These are phyloP conservation scores for Asparagopsis taxiformis DNA, from an alignment of 31 red algal genomes.

Conservation along the genomic window DNA sequence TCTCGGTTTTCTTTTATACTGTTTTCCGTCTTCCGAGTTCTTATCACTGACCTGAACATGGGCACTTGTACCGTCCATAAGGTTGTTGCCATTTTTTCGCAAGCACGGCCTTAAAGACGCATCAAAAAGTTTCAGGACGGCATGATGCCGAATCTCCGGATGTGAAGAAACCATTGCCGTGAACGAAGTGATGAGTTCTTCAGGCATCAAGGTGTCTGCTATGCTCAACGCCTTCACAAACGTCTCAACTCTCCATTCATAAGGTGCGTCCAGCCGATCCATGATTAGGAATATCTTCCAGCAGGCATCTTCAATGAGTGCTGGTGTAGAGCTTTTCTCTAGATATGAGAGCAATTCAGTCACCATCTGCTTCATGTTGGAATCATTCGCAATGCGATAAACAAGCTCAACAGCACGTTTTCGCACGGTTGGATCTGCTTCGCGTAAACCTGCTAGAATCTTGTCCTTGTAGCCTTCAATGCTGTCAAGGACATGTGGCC, in stretches of 20 bases:
- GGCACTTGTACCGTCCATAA: no score
- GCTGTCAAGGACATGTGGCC: constrained; percentile 13
- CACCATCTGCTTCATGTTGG: constrained; percentile 66
- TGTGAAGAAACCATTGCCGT: constrained; percentile 49
- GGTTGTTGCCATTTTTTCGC: background rate
- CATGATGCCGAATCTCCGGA: constrained; percentile 41
- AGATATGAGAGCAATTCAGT: constrained; percentile 71
- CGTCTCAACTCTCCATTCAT: constrained; percentile 47
- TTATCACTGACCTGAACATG: background rate
- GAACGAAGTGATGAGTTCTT: constrained; percentile 49
- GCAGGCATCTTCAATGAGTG: constrained; percentile 40
- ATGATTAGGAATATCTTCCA: constrained; percentile 36
- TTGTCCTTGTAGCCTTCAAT: constrained; percentile 63
- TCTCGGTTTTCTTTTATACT: constrained; percentile 18
- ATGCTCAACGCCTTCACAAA: constrained; percentile 39
- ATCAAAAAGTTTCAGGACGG: constrained; percentile 15
- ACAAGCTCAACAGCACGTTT: constrained; percentile 79
- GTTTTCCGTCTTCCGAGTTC: background rate
- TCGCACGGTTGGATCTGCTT: constrained; percentile 85
- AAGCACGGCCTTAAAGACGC: constrained; percentile 1
- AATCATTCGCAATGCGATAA: constrained; percentile 68
- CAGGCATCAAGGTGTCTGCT: constrained; percentile 50
- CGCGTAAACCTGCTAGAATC: constrained; percentile 72
- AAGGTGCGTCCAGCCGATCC: constrained; percentile 24
- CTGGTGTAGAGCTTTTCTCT: constrained; percentile 16